Conservation (phyloP, 495 filamentous ascomycete genomes). For the Aspergillus panamensis region DNA sequence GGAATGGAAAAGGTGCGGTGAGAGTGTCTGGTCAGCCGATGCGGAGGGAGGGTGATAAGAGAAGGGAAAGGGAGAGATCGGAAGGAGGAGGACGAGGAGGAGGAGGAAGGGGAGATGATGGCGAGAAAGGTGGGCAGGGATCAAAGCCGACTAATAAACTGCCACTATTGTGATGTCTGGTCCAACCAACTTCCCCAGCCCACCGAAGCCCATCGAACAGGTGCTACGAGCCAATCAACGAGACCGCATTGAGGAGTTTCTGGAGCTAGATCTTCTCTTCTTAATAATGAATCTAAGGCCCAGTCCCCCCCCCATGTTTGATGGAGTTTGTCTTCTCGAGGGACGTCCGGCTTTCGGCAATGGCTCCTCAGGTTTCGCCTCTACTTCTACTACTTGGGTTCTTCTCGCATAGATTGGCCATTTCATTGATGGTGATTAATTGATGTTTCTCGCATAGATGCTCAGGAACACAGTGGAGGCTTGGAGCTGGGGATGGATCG, state of each 20-base stretch:
- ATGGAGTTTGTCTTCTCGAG: background rate
- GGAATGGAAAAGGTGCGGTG: slow-evolving; percentile 13
- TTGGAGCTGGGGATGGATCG: slow-evolving; percentile 3
- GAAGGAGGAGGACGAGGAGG: slow-evolving; percentile 8
- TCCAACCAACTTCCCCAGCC: slow-evolving; percentile 12
- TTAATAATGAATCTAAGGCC: too few relatives aligned
- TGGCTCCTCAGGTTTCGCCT: slow-evolving; percentile 1
- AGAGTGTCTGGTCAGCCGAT: background rate
- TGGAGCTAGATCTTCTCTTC: slow-evolving; percentile 21
- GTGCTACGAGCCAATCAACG: slow-evolving; percentile 22
- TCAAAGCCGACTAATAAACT: slow-evolving; percentile 8
- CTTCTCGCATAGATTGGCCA: background rate
- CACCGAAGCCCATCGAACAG: slow-evolving; percentile 16
- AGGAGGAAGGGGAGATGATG: slow-evolving; percentile 7
- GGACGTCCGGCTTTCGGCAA: slow-evolving; percentile 1
- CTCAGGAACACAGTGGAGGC: background rate
- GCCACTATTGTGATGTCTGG: slow-evolving; percentile 1
- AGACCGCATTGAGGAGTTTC: slow-evolving; percentile 13
- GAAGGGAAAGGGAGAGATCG: slow-evolving; percentile 4
- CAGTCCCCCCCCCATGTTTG: slow-evolving; percentile 12
- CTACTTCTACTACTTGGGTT: background rate
- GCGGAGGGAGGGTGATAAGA: background rate
- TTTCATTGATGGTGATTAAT: background rate
- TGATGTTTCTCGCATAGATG: background rate
- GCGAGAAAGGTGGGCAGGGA: slow-evolving; percentile 17